Evolutionary conservation across 257 asterid species (phyloP), one percentile per base, ranked within the genome.

Genomic region (Penstemon barbatus): DNA sequence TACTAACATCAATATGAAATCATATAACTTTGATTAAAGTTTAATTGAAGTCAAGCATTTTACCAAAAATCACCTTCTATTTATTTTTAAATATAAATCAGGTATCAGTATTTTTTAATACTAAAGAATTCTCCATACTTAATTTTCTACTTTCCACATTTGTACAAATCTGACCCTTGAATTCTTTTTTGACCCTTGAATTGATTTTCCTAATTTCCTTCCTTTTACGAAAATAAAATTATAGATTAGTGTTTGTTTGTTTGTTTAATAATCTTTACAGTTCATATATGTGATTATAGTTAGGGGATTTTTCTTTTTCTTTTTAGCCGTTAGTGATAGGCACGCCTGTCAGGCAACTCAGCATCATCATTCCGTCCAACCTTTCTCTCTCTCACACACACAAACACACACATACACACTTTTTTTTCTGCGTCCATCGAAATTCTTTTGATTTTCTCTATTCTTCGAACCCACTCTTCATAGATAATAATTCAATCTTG

Each of bases 251-350:
- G 33, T 25, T 25, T 25, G 33, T 25, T 25, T 25, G 33, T 25
- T 25, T 25, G 2, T 25, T 1, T 25, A 25, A 25, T 73, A 61
- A 53, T 68, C 76, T 80, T 79, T 80, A 80, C 87, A 77, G 81
- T 82, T 79, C 85, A 82, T 79, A 57, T 25, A 68, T 61, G 82
- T 69, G 81, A 66, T 49, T 74, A 38, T 63, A 71, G 72, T 66
- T 70, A 72, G 55, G 13, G 76, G 67, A 76, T 55, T 42, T 46
- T 63, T 77, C 59, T 65, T 52, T 63, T 79, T 15, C 18, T 72
- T 79, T 74, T 71, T 57, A 69, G 80, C 78, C 81, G 86, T 84
- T 83, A 75, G 94, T 86, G 94, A 80, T 81, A 63, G 73, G 77
- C 86, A 80, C 84, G 81, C 79, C 82, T 70, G 81, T 66, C 84